These are phyloP conservation scores for Hortiboletus campestris DNA, from an alignment of 768 basidiomycete species.

Conservation along the genomic window DNA sequence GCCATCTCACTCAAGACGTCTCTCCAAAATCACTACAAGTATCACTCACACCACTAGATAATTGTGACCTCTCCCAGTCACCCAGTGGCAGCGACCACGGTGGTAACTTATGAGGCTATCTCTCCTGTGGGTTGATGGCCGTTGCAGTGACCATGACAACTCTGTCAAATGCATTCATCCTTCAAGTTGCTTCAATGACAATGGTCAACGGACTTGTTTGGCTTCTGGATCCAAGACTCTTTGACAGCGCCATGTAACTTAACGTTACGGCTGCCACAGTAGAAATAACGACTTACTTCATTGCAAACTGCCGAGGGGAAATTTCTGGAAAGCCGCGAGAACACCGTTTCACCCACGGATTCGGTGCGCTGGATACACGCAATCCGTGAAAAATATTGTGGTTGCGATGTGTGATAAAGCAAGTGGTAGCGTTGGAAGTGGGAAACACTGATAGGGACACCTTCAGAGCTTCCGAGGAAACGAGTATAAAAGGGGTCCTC, in stretches of 20 bases:
- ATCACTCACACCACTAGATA: neutral
- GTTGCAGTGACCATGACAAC: neutral
- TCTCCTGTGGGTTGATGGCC: neutral
- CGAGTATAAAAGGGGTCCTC: neutral
- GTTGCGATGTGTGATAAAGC: neutral
- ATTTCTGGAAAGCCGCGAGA: neutral
- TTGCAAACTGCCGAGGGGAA: neutral
- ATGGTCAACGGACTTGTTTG: neutral
- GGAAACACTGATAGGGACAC: neutral
- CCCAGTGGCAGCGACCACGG: neutral
- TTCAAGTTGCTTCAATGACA: neutral
- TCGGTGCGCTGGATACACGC: neutral
- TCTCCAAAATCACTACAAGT: neutral
- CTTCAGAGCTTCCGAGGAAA: slow-evolving; percentile 1
- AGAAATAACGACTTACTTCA: neutral
- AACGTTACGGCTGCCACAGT: neutral
- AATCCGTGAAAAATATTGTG: neutral
- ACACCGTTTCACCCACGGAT: slow-evolving; percentile 11
- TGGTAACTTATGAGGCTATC: neutral
- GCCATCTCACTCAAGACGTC: neutral
- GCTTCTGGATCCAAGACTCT: neutral
- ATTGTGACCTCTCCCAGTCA: neutral
- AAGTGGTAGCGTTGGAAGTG: neutral
- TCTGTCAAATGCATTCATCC: neutral
- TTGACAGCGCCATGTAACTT: neutral